phyloP scores from a whole-genome alignment of 257 asterid genomes.

The Solanum chaucha region DNA sequence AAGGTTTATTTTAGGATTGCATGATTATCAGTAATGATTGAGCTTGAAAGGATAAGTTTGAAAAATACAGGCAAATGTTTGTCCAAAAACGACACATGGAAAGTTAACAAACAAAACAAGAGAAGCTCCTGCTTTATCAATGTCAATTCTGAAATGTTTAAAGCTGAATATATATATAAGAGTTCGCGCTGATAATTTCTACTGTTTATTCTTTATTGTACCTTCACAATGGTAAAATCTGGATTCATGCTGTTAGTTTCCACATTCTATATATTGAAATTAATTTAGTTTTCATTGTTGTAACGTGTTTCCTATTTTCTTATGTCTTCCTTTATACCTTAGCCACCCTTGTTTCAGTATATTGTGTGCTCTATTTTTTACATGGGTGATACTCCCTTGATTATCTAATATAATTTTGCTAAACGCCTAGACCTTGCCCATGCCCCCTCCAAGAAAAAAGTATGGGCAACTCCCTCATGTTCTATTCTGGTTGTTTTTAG shows the following conservation, averaged over 20 bases:
- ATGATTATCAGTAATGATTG: not conserved
- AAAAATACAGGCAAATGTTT: not conserved
- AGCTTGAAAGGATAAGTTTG: not conserved
- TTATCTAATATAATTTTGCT: not conserved
- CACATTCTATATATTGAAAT: not conserved
- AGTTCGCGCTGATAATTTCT: not conserved
- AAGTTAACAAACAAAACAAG: not conserved
- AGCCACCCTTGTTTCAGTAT: not conserved
- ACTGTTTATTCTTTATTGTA: not conserved
- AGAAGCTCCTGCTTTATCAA: not conserved
- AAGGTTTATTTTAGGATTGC: not conserved
- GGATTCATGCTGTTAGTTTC: not conserved
- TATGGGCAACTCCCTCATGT: not conserved
- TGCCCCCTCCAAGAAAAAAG: not conserved
- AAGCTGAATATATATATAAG: not conserved
- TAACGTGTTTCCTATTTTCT: not conserved
- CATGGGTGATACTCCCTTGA: not conserved
- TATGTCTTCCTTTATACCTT: not conserved
- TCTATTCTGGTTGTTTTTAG: not conserved
- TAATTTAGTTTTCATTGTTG: not conserved
- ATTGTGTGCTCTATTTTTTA: not conserved
- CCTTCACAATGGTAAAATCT: not conserved
- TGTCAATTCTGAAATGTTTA: not conserved
- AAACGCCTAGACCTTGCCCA: no score
- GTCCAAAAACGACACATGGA: not conserved